phyloP scores from a whole-genome alignment of 1,284 basidiomycete genomes.

The Ganoderma lucidum region DNA sequence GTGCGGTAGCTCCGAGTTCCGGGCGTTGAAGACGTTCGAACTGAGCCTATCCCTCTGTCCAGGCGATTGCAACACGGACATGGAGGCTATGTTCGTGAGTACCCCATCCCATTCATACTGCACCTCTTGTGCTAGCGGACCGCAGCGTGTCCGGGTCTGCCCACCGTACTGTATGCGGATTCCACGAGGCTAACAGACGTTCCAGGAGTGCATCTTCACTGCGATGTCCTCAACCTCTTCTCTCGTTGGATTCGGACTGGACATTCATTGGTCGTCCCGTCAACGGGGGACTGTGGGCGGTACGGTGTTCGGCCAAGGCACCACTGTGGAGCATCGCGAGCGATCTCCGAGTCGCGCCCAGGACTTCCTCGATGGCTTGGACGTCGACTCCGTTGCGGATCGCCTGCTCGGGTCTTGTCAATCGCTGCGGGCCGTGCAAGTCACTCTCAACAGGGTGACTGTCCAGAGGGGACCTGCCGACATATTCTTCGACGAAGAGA shows the following conservation, averaged over 20 bases:
- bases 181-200: not conserved
- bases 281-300: not conserved
- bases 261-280: not conserved
- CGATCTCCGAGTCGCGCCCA: not conserved
- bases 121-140: not conserved
- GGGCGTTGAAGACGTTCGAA: not conserved
- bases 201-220: not conserved
- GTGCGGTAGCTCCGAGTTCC: not conserved
- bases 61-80: not conserved
- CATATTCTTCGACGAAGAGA: not conserved
- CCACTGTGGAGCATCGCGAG: not conserved
- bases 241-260: not conserved
- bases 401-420: not conserved
- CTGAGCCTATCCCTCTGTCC: not conserved
- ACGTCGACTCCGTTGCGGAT: not conserved
- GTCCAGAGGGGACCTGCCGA: not conserved
- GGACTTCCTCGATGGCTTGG: not conserved
- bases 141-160: not conserved
- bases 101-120: not conserved
- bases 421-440: constrained; percentile 6
- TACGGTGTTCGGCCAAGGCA: not conserved
- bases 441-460: not conserved
- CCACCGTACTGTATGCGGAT: not conserved
- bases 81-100: not conserved
- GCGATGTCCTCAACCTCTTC: not conserved